These are phyloP conservation scores for Thalia dealbata DNA, from an alignment of 176 grass and related monocot species.

Conservation along the genomic window DNA sequence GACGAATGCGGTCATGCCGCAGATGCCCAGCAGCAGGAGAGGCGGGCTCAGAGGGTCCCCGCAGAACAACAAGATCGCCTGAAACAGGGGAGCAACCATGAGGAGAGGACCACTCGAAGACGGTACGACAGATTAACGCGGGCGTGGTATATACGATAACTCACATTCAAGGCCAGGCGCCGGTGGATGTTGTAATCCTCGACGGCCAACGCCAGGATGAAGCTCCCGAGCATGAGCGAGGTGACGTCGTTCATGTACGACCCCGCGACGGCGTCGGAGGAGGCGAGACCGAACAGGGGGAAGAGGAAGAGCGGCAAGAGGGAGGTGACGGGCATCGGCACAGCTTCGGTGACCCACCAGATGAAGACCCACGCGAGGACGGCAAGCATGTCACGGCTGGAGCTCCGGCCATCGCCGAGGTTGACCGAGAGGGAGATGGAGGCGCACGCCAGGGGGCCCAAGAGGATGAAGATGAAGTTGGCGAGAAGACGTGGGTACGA, in stretches of 20 bases:
- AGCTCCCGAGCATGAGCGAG: slow-evolving; percentile 20
- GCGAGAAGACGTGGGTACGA: not conserved
- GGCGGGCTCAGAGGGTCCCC: slow-evolving; percentile 63
- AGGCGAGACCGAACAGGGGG: slow-evolving; percentile 12
- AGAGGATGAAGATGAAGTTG: not conserved
- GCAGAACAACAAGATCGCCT: slow-evolving; percentile 65
- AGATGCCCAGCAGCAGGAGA: slow-evolving; percentile 62
- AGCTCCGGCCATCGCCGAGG: slow-evolving; percentile 1
- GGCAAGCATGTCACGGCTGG: not conserved
- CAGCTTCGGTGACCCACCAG: slow-evolving; percentile 17
- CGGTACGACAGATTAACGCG: too few relatives aligned
- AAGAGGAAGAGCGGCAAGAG: slow-evolving; percentile 21
- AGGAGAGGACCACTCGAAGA: not conserved
- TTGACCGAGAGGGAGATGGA: not conserved
- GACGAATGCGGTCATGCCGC: slow-evolving; percentile 48
- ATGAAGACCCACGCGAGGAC: slow-evolving; percentile 12
- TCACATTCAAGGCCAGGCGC: slow-evolving; percentile 7
- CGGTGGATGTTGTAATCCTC: slow-evolving; percentile 19
- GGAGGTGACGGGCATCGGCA: slow-evolving; percentile 14
- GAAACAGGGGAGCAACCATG: not conserved
- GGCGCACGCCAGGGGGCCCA: not conserved
- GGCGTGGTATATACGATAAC: not conserved
- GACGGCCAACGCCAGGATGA: slow-evolving; percentile 17
- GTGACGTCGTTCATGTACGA: slow-evolving; percentile 24
- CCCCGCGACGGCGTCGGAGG: not conserved